A percentile compares a stretch with the other conserved stretches of the same genome.
Evolutionary conservation across 2,329 filamentous ascomycete genomes (phyloP).

Genomic region (Lachnellula hyalina): DNA sequence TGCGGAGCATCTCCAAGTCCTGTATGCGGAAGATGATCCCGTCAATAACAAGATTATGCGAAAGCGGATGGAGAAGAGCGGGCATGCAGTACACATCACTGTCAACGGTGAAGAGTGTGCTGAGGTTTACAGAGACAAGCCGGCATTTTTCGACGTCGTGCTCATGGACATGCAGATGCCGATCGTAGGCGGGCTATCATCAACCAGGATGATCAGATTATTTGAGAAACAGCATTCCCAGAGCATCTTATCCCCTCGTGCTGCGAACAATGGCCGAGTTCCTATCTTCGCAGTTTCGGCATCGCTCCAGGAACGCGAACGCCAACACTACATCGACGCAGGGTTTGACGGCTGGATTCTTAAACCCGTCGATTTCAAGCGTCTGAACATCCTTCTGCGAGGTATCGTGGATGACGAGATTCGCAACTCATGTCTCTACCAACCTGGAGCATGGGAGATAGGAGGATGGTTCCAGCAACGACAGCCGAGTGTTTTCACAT

Average conservation of each 20-base stretch:
- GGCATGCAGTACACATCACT: slow-evolving; percentile 66
- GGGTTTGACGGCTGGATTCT: slow-evolving; percentile 91
- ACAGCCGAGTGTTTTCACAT: slow-evolving; percentile 2
- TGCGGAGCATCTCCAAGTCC: slow-evolving; percentile 42
- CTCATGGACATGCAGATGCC: slow-evolving; percentile 98
- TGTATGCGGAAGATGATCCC: slow-evolving; percentile 84
- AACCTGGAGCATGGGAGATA: slow-evolving; percentile 70
- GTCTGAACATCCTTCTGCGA: slow-evolving; percentile 61
- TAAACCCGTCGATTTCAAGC: slow-evolving; percentile 78
- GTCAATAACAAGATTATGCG: slow-evolving; percentile 78
- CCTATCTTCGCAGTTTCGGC: slow-evolving; percentile 87
- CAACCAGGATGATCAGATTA: slow-evolving; percentile 76
- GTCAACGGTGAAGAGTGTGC: slow-evolving; percentile 84
- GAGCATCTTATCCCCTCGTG: slow-evolving; percentile 51
- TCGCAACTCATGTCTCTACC: slow-evolving; percentile 61
- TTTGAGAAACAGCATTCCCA: slow-evolving; percentile 54
- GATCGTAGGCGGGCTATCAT: slow-evolving; percentile 77
- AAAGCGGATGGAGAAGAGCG: slow-evolving; percentile 72
- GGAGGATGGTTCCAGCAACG: slow-evolving; percentile 69
- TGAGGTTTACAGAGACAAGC: slow-evolving; percentile 58
- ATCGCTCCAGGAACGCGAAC: slow-evolving; percentile 67
- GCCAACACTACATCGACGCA: slow-evolving; percentile 63
- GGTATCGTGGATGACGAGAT: slow-evolving; percentile 60
- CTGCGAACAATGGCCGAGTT: slow-evolving; percentile 57
- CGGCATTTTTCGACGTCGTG: slow-evolving; percentile 65